Conservation (phyloP, 2,329 filamentous ascomycete species). For the Ophiostoma perfectum region DNA sequence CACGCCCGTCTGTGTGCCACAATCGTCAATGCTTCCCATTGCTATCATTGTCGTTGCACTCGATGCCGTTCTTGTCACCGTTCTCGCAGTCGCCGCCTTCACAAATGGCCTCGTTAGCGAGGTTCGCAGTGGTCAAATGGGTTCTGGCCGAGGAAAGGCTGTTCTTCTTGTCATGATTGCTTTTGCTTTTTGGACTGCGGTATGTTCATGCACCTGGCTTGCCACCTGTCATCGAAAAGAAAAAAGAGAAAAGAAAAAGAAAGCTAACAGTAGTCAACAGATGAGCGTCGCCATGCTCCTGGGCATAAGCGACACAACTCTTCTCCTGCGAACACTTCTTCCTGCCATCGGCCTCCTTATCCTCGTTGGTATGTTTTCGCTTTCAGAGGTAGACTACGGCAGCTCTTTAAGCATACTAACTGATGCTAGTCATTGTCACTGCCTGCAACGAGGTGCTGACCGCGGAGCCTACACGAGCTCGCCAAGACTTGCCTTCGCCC, state of each 20-base stretch:
- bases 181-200: slow-evolving; percentile 50
- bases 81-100: slow-evolving; percentile 41
- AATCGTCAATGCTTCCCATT: slow-evolving; percentile 41
- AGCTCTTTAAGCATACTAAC: not conserved
- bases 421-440: slow-evolving; percentile 36
- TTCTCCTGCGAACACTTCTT: slow-evolving; percentile 45
- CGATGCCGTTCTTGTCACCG: slow-evolving; percentile 43
- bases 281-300: slow-evolving; percentile 49
- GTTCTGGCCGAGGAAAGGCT: slow-evolving; percentile 36
- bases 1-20: slow-evolving; percentile 47
- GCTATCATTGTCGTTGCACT: slow-evolving; percentile 42
- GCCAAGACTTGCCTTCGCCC: slow-evolving; percentile 37
- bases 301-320: slow-evolving; percentile 40
- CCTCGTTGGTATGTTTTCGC: slow-evolving; percentile 41
- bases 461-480: slow-evolving; percentile 25
- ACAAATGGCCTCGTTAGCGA: slow-evolving; percentile 36
- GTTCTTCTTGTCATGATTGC: slow-evolving; percentile 41
- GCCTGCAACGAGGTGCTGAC: slow-evolving; percentile 37
- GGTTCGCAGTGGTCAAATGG: slow-evolving; percentile 30
- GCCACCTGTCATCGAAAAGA: too few species aligned
- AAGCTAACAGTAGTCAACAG: slow-evolving; percentile 33
- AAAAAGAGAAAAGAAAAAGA: not conserved
- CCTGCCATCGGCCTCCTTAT: slow-evolving; percentile 47
- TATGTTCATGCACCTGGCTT: slow-evolving; percentile 27
- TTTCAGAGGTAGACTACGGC: not conserved